Evolutionary conservation across 371 early-diverging fungal genomes (phyloP), one percentile per base, ranked within the genome.

Genomic region (Mortierella sp.): DNA sequence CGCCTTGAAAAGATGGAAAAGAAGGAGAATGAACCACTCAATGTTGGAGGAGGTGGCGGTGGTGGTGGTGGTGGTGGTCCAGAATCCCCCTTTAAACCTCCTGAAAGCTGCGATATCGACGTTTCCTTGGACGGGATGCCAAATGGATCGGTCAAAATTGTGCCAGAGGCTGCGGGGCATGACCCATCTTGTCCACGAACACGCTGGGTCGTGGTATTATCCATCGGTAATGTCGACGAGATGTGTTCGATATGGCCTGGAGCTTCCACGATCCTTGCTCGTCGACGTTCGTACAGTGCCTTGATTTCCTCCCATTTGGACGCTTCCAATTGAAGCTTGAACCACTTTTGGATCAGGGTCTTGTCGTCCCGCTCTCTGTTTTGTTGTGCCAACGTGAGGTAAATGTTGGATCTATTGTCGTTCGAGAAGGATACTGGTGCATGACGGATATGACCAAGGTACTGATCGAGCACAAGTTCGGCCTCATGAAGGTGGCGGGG

Each of bases 291-390:
- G 24, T 73, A 73, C 43, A 49, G 63, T 6, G 44, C 31, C 29
- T 58, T 62, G 29, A 59, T 49, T 44, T 73, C 73, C n/a, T 67
- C 67, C 73, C 73, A 73, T n/a, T 62, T 61, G 2, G 59, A 62
- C 1, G 73, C 45, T 10, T 66, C 65, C 31, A 59, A 21, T 31
- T 60, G 57, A 8, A 57, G 41, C 53, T 56, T 57, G 61, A 51
- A 65, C 71, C 71, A 71, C 21, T 34, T 57, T 16, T 46, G 41
- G 22, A 71, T 52, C 39, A 60, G 9, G 40, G 40, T 31, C 28
- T 28, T 63, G 44, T 47, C 46, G 22, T 29, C 31, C 5, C 40
- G 54, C 12, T 59, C 54, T 17, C 2, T 70, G 19, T 24, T 28
- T 2, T 34, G 17, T 19, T 28, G 51, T 28, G 39, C 27, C 31